Evolutionary conservation across 345 rosid species (phyloP), one percentile per base, ranked within the genome.

Genomic region (Isatis tinctoria): DNA sequence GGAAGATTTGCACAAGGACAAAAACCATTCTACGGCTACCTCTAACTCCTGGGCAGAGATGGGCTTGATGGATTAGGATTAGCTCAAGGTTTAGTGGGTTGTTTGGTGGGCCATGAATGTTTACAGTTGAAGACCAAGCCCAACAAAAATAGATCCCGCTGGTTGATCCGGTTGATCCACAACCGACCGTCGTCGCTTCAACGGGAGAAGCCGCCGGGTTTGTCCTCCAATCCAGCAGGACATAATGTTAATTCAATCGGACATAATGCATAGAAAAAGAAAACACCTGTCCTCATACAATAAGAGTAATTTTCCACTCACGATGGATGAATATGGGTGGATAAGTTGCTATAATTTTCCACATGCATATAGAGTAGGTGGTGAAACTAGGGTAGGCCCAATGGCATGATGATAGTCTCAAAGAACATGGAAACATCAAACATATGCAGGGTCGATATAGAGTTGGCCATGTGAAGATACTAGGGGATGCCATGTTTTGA

Each of bases 341-440:
- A 57, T 45, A n/a, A 26, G 65, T 57, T 16, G 35, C 26, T 56
- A 24, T 54, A 65, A 17, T 27, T 47, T 26, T 17, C 64, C 26
- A 74, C 60, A 28, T 51, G 40, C 28, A 39, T 49, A 39, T 35
- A 73, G 72, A 65, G 51, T 56, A 44, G 60, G 72, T 66, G 60
- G 35, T 58, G 49, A 47, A 28, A 47, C 37, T 62, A 75, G 40
- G 44, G 74, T 69, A 61, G 70, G 74, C 39, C 33, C 74, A 69
- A 24, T 16, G 64, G 63, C 28, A 30, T 67, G 45, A 60, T 67
- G 32, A 64, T 32, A 56, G 20, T 44, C 9, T 67, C 36, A 67
- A 67, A 18, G 68, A 56, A 37, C 58, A 48, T 60, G 68, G 69
- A 69, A 44, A 30, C 37, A 39, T 40, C 40, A 32, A 57, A n/a